A percentile compares a stretch with the other conserved stretches of the same genome.
These are phyloP conservation scores for Pseudisothecium myosuroides DNA, from an alignment of 225 moss, liverwort and hornwort species.

Conservation along the genomic window DNA sequence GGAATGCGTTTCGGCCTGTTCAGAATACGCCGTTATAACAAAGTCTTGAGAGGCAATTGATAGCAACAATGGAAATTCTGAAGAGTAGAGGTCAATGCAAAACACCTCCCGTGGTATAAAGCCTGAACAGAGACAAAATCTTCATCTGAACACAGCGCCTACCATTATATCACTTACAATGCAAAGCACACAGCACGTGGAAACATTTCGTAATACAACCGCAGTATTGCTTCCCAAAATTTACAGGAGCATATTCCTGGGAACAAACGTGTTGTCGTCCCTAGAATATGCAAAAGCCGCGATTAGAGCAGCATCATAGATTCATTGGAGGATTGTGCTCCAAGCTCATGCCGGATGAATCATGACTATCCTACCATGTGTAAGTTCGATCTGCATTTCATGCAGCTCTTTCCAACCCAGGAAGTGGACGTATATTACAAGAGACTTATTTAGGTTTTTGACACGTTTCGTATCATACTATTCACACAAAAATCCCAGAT, in stretches of 20 bases:
- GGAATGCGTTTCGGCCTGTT: not conserved
- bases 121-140: not conserved
- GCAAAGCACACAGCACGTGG: not conserved
- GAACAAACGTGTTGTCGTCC: not conserved
- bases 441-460: not conserved
- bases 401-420: not conserved
- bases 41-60: not conserved
- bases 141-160: not conserved
- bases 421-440: constrained; percentile 19
- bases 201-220: not conserved
- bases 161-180: not conserved
- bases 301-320: constrained; percentile 5
- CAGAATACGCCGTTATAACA: not conserved
- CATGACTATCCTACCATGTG: constrained; percentile 2
- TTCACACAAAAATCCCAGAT: constrained; percentile 1
- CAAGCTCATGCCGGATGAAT: constrained; percentile 6
- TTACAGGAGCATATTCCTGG: constrained; percentile 8
- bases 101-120: not conserved
- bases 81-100: not conserved
- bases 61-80: not conserved
- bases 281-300: constrained; percentile 2
- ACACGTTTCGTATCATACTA: constrained; percentile 3
- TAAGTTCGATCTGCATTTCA: constrained; percentile 17
- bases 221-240: not conserved
- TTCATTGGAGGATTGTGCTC: not conserved